Conservation (phyloP, 2,329 filamentous ascomycete genomes). For the Colletotrichum sidae region DNA sequence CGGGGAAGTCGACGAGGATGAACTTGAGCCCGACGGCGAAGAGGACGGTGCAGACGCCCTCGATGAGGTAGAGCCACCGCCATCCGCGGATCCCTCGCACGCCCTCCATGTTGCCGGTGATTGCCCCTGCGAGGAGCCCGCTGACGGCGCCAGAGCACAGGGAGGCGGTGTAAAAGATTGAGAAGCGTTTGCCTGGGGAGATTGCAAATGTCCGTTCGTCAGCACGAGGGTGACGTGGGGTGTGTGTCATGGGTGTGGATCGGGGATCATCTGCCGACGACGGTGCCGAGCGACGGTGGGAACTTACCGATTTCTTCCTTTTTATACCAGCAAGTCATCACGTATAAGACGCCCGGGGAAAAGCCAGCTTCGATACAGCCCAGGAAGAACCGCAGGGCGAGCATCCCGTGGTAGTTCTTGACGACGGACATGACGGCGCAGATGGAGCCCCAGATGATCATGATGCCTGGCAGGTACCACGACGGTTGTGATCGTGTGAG, state of each 20-base stretch:
- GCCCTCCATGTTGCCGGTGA: slow-evolving; percentile 57
- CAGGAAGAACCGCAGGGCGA: slow-evolving; percentile 58
- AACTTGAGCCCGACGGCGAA: slow-evolving; percentile 56
- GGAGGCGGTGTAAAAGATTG: slow-evolving; percentile 63
- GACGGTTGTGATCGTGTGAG: slow-evolving; percentile 60
- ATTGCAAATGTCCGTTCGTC: slow-evolving; percentile 14
- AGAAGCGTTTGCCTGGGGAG: slow-evolving; percentile 61
- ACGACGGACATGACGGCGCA: slow-evolving; percentile 61
- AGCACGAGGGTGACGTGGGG: slow-evolving; percentile 9
- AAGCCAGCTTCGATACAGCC: slow-evolving; percentile 60
- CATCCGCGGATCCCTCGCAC: slow-evolving; percentile 56
- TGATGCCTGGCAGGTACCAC: slow-evolving; percentile 60
- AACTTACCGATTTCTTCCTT: slow-evolving; percentile 50
- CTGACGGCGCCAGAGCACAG: slow-evolving; percentile 63
- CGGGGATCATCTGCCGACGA: background rate
- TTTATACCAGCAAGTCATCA: slow-evolving; percentile 65
- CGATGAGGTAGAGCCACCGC: slow-evolving; percentile 60
- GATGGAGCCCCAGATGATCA: slow-evolving; percentile 64
- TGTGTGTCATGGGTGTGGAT: slow-evolving; percentile 2
- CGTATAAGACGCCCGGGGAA: slow-evolving; percentile 57
- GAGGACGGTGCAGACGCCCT: slow-evolving; percentile 48
- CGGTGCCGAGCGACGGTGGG: background rate
- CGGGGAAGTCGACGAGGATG: slow-evolving; percentile 62
- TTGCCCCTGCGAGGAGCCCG: slow-evolving; percentile 57
- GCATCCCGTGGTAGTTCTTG: slow-evolving; percentile 56